These are phyloP conservation scores for Botrytis squamosa DNA, from an alignment of 2,329 filamentous ascomycete species.

Conservation along the genomic window DNA sequence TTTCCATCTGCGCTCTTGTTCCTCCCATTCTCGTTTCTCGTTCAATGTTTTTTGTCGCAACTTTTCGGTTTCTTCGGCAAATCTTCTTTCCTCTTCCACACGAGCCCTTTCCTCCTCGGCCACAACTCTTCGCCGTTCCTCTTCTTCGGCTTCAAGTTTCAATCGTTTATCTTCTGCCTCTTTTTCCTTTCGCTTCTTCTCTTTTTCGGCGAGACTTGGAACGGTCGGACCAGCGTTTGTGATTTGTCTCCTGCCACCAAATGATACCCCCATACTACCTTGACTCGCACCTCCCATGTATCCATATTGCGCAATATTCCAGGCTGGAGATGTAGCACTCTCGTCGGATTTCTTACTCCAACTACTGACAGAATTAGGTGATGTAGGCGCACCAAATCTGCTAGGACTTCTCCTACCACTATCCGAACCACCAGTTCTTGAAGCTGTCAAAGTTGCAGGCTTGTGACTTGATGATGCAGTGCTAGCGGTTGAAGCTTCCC, in stretches of 20 bases:
- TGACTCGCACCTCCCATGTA: slow-evolving; percentile 98
- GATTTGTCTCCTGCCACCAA: slow-evolving; percentile 89
- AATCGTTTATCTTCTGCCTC: slow-evolving; percentile 60
- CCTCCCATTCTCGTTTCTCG: slow-evolving; percentile 73
- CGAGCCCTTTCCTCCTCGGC: slow-evolving; percentile 62
- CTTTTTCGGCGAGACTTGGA: slow-evolving; percentile 80
- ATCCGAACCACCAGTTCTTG: slow-evolving; percentile 41
- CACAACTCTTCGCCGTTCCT: slow-evolving; percentile 45
- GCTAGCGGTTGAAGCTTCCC: slow-evolving; percentile 57
- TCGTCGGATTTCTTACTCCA: slow-evolving; percentile 90
- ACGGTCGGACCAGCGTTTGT: slow-evolving; percentile 78
- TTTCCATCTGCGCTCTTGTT: slow-evolving; percentile 75
- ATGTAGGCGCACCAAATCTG: slow-evolving; percentile 54
- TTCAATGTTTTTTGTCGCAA: slow-evolving; percentile 59
- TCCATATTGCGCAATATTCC: slow-evolving; percentile 98
- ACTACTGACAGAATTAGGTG: slow-evolving; percentile 66
- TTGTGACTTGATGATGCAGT: slow-evolving; percentile 53
- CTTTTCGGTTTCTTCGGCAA: slow-evolving; percentile 63
- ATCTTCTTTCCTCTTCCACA: slow-evolving; percentile 62
- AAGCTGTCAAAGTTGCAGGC: slow-evolving; percentile 40
- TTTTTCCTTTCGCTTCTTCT: slow-evolving; percentile 60
- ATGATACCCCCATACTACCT: slow-evolving; percentile 89
- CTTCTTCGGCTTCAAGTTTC: slow-evolving; percentile 53
- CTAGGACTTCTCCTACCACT: slow-evolving; percentile 62
- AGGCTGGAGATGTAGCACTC: slow-evolving; percentile 78